Percentiles rank a stretch among this genome's conserved stretches.
Conservation (phyloP, 139 green algal species). For the Pycnococcus provasolii region DNA sequence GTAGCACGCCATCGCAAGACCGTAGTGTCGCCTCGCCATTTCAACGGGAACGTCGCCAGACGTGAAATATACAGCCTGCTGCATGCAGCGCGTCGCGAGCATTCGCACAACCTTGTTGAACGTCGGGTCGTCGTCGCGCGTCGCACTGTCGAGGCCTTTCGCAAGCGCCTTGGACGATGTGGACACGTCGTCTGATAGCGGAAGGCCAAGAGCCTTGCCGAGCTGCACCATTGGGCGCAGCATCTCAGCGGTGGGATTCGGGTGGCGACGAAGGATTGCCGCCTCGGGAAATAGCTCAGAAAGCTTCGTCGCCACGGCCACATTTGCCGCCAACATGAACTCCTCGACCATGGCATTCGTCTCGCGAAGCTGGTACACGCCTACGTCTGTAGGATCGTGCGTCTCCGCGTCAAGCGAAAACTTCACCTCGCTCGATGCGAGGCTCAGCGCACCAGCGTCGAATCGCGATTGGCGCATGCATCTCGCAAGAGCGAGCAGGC, state of each 20-base stretch:
- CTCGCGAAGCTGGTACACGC: conserved; percentile 82
- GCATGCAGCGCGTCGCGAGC: conserved; percentile 95
- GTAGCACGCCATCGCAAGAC: conserved; percentile 40
- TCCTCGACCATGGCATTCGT: conserved; percentile 98
- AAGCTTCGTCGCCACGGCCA: conserved; percentile 73
- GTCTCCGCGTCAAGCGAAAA: conserved; percentile 83
- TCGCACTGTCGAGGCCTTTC: conserved; percentile 49
- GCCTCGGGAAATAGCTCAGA: conserved; percentile 36
- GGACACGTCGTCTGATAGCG: conserved; percentile 19
- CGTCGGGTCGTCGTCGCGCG: conserved; percentile 65
- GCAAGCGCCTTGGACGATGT: conserved; percentile 32
- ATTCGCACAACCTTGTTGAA: conserved; percentile 98
- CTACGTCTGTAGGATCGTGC: conserved; percentile 81
- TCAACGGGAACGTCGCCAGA: conserved; percentile 20
- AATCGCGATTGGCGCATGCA: conserved; percentile 49
- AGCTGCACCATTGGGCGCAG: conserved; percentile 39
- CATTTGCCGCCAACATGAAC: conserved; percentile 95
- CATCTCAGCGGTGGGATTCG: conserved; percentile 35
- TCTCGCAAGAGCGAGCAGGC: conserved; percentile 59
- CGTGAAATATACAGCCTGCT: conserved; percentile 47
- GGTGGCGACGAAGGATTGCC: conserved; percentile 38
- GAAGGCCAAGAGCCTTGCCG: conserved; percentile 25
- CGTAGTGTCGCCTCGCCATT: conserved; percentile 40
- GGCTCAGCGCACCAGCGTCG: conserved; percentile 67
- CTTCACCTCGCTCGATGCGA: conserved; percentile 90